Evolutionary conservation across 306 rosid genomes (phyloP), one percentile per base, ranked within the genome.

Genomic region (cucumber (Cucumis sativus)): DNA sequence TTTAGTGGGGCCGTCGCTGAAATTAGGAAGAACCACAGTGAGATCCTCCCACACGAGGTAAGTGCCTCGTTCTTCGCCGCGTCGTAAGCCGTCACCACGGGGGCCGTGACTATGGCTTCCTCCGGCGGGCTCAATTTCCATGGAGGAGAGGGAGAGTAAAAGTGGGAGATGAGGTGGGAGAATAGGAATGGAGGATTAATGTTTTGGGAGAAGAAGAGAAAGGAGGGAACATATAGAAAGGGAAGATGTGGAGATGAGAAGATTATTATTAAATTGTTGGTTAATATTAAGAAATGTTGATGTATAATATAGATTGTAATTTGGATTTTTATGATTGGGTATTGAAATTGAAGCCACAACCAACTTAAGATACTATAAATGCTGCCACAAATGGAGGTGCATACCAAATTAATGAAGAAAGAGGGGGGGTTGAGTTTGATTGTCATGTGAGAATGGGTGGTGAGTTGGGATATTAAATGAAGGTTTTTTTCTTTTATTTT

Each of bases 41-140:
- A 94, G 88, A 91, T 94, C 98, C 71, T 94, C 93, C 98, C 98
- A 94, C 14, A 89, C 96, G 81, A 94, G 84, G 78, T 79, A 94
- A 16, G 87, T 83, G 55, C 98, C 97, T 28, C 93, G 86, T 20
- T 80, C 77, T 35, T 80, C 76, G 7, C 96, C 95, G 3, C 66
- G 66, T n/a, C 70, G 67, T 51, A 52, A 13, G 4, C 3, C 64
- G 15, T 17, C 83, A 61, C 73, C 76, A 10, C 62, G 76, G 25
- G 76, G 71, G 56, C 55, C 55, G 17, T 69, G 77, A 70, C 17
- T 16, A 1, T 61, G 70, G 74, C 75, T 80, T 45, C 70, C 63
- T 25, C 77, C 63, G 41, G 79, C 77, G 2, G 57, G 69, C 71
- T 89, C 90, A 62, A 89, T 89, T 82, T 89, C 94, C 94, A 89